These are phyloP conservation scores for Oryza punctata DNA, from an alignment of 176 grass and related monocot genomes.

Conservation along the genomic window DNA sequence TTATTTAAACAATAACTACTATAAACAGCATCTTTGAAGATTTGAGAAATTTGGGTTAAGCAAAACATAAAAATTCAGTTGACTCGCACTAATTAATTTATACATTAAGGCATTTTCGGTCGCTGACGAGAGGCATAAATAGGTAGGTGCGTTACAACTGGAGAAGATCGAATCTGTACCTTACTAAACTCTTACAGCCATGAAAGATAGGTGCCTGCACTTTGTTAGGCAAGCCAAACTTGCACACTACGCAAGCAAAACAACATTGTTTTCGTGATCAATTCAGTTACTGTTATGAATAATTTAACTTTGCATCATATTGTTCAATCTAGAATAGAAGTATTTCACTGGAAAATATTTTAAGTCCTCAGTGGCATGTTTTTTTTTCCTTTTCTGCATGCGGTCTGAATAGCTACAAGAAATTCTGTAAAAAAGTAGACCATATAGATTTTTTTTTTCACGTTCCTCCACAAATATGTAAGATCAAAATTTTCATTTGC, in stretches of 20 bases:
- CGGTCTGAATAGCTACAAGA: too few relatives aligned
- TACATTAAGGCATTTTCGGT: background rate
- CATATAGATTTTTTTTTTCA: too few relatives aligned
- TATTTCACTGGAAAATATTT: too few relatives aligned
- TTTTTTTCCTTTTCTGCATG: too few relatives aligned
- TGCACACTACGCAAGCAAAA: background rate
- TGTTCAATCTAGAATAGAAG: too few relatives aligned
- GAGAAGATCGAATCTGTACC: conserved; percentile 9
- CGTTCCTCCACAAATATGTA: too few relatives aligned
- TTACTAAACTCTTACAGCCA: background rate
- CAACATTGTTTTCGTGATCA: background rate
- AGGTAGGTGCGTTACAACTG: conserved; percentile 5
- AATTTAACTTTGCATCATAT: background rate
- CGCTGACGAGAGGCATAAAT: background rate
- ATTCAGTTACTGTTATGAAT: background rate
- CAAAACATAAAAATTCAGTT: background rate
- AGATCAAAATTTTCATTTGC: too few relatives aligned
- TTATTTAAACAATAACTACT: background rate
- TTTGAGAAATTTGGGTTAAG: background rate
- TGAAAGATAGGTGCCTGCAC: background rate
- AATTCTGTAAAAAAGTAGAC: too few relatives aligned
- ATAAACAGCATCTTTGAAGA: background rate
- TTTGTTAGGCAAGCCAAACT: background rate
- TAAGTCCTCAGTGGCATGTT: too few relatives aligned
- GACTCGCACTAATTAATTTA: background rate